Base-by-base conservation (phyloP, 352 stramenopile species). In the Thraustochytrium sp. region DNA sequence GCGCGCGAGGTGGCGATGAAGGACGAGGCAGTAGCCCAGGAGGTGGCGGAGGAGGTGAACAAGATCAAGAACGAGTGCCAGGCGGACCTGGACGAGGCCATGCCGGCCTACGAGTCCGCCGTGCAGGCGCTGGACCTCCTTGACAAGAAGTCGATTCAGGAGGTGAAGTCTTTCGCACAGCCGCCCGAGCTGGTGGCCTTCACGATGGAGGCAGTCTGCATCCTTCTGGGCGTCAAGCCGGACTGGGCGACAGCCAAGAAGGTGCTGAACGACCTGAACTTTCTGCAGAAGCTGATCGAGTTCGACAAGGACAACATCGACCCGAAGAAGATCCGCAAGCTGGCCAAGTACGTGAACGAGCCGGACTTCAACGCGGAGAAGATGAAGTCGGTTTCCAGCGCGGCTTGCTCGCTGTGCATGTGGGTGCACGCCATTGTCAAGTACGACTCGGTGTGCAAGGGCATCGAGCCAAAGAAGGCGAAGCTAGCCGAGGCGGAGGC, bases 251-350 rank as follows among this genome's bases (percentile, higher is more conserved):
- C 95, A 82, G 92, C 92, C 11, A 97, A 97, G 84, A 94, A 94
- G 42, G 82, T 96, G 34, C 86, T 97, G 8, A 94, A 94, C 76
- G 91, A 95, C 82, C 94, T 97, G 89, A 96, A 96, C 74, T 97
- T 96, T 56, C 84, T 98, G 51, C 92, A 97, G 23, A 90, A 92
- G 29, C 87, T 98, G 9, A 95, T 95, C 82, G 90, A 85, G 38
- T 97, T 94, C 61, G 94, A 97, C 87, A 98, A 98, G 87, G 94
- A 98, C 86, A 97, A 97, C 85, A 98, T 97, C 85, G 90, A 53
- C 85, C 90, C 84, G 3, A 89, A 89, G 0, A 94, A 95, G 78
- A 95, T 96, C 76, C 88, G 89, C n/a, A 92, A 95, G 73, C 86
- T 97, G 3, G 88, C 89, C 42, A 95, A 95, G 83, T 96, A 96